These are phyloP conservation scores for Leucaena leucocephala DNA, from an alignment of 306 rosid genomes.

Conservation along the genomic window DNA sequence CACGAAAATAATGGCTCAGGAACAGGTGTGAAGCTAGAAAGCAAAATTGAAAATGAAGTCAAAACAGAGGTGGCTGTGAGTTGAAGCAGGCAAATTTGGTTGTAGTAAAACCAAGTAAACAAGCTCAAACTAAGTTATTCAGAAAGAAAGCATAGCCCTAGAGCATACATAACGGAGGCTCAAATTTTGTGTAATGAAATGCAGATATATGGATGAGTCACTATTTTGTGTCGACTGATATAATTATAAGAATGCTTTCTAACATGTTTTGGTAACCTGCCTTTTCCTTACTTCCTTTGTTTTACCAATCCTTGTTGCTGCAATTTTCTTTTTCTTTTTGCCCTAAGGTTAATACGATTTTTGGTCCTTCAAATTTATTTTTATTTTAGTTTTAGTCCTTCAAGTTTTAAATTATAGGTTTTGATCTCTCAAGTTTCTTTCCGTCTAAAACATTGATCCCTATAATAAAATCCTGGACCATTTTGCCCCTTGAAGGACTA, in stretches of 20 bases:
- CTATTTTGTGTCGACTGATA: background rate
- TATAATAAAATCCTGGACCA: no score
- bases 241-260: background rate
- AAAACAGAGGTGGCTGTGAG: background rate
- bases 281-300: background rate
- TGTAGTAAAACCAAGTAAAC: slow-evolving; percentile 25
- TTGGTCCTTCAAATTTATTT: no score
- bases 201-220: background rate
- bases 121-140: slow-evolving; percentile 35
- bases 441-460: no score
- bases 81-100: background rate
- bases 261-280: background rate
- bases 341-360: no score
- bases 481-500: no score
- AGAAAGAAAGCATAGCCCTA: slow-evolving; percentile 44
- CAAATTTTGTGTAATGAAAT: background rate
- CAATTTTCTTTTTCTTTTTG: background rate
- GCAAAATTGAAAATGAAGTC: background rate
- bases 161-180: slow-evolving; percentile 21
- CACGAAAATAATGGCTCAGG: background rate
- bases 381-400: no score
- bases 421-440: no score
- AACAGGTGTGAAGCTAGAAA: background rate
- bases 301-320: background rate
- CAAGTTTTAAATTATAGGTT: no score